Percentiles rank a stretch among this genome's conserved stretches.
These are phyloP conservation scores for Daldinia sp. DNA, from an alignment of 2,329 filamentous ascomycete species.

Conservation along the genomic window DNA sequence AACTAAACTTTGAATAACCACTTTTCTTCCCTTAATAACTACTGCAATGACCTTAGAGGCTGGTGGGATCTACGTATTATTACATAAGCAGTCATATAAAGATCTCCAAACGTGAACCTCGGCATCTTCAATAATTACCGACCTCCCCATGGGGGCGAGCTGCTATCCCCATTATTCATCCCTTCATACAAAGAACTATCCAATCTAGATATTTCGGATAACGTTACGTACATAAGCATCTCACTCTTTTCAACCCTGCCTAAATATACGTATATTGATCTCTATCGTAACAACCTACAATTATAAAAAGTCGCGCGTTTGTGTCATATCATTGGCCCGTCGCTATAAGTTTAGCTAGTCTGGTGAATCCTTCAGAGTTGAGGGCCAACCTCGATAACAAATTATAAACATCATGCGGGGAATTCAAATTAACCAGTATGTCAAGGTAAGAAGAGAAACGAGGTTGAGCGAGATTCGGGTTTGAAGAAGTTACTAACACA, in stretches of 20 bases:
- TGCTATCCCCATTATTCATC: slow-evolving; percentile 1
- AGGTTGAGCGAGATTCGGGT: neutral
- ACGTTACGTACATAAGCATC: neutral
- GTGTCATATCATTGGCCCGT: neutral
- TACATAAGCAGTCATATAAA: neutral
- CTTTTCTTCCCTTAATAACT: too few species aligned
- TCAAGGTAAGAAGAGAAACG: slow-evolving; percentile 67
- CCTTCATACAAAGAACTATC: slow-evolving; percentile 1
- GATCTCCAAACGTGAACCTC: slow-evolving; percentile 42
- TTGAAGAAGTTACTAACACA: slow-evolving; percentile 12
- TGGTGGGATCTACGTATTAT: neutral
- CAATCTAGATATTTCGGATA: neutral
- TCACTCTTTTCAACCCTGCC: neutral
- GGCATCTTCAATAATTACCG: slow-evolving; percentile 35
- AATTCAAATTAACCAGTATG: slow-evolving; percentile 79
- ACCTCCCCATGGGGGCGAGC: slow-evolving; percentile 32
- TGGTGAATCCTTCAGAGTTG: neutral
- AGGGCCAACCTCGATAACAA: neutral
- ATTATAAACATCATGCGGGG: slow-evolving; percentile 70
- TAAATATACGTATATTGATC: neutral
- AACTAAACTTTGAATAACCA: neutral
- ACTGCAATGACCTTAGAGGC: too few species aligned
- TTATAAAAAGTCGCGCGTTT: neutral
- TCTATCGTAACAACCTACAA: neutral
- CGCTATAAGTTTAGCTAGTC: neutral